phyloP scores from a whole-genome alignment of 2,329 filamentous ascomycete genomes.

The Alternaria sp. region DNA sequence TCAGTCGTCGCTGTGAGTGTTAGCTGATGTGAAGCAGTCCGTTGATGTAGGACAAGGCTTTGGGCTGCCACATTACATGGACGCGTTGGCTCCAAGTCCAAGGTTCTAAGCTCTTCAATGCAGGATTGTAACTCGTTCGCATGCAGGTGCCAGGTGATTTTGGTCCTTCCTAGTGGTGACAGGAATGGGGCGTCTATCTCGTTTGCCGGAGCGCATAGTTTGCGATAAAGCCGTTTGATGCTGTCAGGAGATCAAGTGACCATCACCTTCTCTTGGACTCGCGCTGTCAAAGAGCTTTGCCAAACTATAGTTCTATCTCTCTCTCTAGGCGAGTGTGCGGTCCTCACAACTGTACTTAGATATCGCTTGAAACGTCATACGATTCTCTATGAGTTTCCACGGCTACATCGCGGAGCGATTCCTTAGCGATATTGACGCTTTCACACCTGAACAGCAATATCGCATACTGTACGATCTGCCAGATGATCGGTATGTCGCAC shows the following conservation, averaged over 20 bases:
- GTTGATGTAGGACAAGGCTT: neutral
- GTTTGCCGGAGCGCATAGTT: neutral
- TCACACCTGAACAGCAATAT: neutral
- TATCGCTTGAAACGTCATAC: accelerated
- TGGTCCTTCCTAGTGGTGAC: neutral
- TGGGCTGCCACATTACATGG: neutral
- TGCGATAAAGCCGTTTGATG: neutral
- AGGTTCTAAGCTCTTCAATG: neutral
- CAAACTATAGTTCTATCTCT: neutral
- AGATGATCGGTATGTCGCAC: neutral
- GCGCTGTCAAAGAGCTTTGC: neutral
- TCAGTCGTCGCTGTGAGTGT: neutral
- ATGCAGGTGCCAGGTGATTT: neutral
- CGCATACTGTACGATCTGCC: neutral
- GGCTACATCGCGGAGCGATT: neutral
- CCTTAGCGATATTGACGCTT: neutral
- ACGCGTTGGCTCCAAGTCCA: neutral
- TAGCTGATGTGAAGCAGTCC: neutral
- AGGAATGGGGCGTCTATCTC: neutral
- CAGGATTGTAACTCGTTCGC: too few relatives aligned
- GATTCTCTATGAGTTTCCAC: neutral
- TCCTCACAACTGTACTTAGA: neutral
- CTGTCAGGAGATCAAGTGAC: neutral
- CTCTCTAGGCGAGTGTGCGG: neutral
- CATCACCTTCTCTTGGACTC: accelerated